Conservation (phyloP, 176 grass and related monocot genomes). For the Luzula sylvatica region DNA sequence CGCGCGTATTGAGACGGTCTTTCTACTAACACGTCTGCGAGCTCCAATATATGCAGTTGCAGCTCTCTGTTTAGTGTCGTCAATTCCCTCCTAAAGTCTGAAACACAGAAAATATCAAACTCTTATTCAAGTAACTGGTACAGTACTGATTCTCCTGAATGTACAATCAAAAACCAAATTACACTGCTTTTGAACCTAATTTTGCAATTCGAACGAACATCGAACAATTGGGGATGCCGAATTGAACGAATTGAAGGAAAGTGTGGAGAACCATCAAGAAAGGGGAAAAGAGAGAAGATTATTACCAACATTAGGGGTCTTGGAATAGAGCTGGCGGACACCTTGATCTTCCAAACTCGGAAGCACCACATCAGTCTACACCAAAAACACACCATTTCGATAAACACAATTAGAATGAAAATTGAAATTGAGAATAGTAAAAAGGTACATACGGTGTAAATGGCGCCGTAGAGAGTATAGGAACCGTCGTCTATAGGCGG, state of each 20-base stretch:
- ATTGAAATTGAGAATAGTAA: background rate
- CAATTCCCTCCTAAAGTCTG: constrained; percentile 90
- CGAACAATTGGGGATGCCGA: too few species aligned
- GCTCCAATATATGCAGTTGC: constrained; percentile 86
- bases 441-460: constrained; percentile 48
- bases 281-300: background rate
- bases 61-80: constrained; percentile 83
- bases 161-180: too few species aligned
- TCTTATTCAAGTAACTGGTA: background rate
- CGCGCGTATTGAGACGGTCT: constrained; percentile 84
- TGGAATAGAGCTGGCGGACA: constrained; percentile 71
- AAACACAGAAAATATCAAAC: constrained; percentile 5
- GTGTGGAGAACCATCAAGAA: constrained; percentile 1
- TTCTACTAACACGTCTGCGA: constrained; percentile 88
- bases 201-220: too few species aligned
- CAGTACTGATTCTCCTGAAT: too few species aligned
- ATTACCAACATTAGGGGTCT: constrained; percentile 56
- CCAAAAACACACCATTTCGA: constrained; percentile 1
- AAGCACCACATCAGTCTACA: constrained; percentile 62
- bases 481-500: constrained; percentile 34
- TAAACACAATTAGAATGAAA: background rate
- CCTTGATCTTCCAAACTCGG: constrained; percentile 81
- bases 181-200: too few species aligned
- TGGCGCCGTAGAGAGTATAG: constrained; percentile 46
- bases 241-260: too few species aligned